phyloP scores from a whole-genome alignment of 1,284 basidiomycete genomes.

The Apiotrichum gamsii region DNA sequence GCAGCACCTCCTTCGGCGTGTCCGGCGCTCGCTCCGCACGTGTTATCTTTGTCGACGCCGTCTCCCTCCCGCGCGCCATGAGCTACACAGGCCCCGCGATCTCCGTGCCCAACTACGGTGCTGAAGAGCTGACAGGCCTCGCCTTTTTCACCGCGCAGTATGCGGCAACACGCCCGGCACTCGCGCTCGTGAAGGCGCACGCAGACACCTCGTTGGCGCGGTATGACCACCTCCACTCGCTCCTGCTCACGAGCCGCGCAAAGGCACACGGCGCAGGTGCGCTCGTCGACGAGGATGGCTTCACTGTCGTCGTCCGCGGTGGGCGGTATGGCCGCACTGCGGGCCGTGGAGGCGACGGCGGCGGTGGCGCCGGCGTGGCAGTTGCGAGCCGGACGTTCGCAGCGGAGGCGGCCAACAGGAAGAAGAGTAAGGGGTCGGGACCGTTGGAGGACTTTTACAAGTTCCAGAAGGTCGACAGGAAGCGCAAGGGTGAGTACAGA shows the following conservation, averaged over 20 bases:
- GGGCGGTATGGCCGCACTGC: slow-evolving; percentile 79
- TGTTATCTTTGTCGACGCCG: slow-evolving; percentile 66
- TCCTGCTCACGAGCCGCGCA: slow-evolving; percentile 44
- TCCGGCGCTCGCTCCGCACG: slow-evolving; percentile 55
- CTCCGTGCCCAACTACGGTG: background rate
- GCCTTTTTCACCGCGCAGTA: slow-evolving; percentile 63
- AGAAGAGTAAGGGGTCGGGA: slow-evolving; percentile 63
- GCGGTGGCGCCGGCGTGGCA: slow-evolving; percentile 56
- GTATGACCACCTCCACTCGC: slow-evolving; percentile 63
- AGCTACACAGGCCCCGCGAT: slow-evolving; percentile 23
- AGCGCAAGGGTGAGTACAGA: slow-evolving; percentile 70
- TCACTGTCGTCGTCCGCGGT: slow-evolving; percentile 79
- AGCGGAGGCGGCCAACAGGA: slow-evolving; percentile 49
- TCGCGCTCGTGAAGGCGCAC: slow-evolving; percentile 63
- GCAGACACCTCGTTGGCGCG: slow-evolving; percentile 68
- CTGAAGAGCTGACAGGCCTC: slow-evolving; percentile 57
- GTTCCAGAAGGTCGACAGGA: slow-evolving; percentile 81
- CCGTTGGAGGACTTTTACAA: slow-evolving; percentile 62
- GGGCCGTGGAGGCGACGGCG: slow-evolving; percentile 74
- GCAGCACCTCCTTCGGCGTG: slow-evolving; percentile 21
- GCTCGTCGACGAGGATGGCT: slow-evolving; percentile 84
- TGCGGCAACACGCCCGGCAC: slow-evolving; percentile 60
- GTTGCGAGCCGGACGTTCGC: slow-evolving; percentile 61
- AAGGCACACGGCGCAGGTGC: slow-evolving; percentile 59
- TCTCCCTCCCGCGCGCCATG: slow-evolving; percentile 61